Evolutionary conservation across 129 eudicot species (phyloP).

Genomic region (Helichrysum umbraculigerum): DNA sequence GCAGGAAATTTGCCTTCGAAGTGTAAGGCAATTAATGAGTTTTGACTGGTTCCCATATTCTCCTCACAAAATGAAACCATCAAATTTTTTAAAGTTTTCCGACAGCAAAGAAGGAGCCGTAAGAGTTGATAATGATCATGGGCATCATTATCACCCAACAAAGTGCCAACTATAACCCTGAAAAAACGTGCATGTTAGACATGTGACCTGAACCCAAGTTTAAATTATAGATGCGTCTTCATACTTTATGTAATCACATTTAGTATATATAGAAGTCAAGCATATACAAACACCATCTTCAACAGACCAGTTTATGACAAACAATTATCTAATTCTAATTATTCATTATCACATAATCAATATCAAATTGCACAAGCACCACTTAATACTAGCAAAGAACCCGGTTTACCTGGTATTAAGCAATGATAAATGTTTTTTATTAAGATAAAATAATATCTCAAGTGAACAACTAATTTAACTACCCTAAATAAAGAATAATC

Average conservation of each 20-base stretch:
- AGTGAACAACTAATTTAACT: not conserved
- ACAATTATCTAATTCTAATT: too few species aligned
- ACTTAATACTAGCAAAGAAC: not conserved
- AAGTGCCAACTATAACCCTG: constrained; percentile 68
- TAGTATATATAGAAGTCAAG: too few species aligned
- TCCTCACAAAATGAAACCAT: constrained; percentile 51
- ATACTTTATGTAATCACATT: too few species aligned
- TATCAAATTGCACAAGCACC: too few species aligned
- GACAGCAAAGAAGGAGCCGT: constrained; percentile 60
- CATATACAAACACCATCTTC: too few species aligned
- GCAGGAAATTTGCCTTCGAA: constrained; percentile 46
- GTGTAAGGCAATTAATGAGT: constrained; percentile 33
- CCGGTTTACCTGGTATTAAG: not conserved
- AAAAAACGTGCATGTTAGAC: constrained; percentile 19
- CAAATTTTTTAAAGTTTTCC: constrained; percentile 60
- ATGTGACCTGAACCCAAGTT: not conserved
- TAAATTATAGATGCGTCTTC: too few species aligned
- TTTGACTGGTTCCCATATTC: constrained; percentile 37
- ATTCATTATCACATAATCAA: too few species aligned
- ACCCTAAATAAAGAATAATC: not conserved
- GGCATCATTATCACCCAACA: constrained; percentile 34
- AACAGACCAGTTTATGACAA: too few species aligned
- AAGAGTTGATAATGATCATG: constrained; percentile 41
- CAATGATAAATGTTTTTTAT: not conserved
- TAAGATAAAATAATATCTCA: not conserved